Evolutionary conservation across 2,329 filamentous ascomycete species (phyloP), one percentile per base, ranked within the genome.

Genomic region (Alternaria sp.): DNA sequence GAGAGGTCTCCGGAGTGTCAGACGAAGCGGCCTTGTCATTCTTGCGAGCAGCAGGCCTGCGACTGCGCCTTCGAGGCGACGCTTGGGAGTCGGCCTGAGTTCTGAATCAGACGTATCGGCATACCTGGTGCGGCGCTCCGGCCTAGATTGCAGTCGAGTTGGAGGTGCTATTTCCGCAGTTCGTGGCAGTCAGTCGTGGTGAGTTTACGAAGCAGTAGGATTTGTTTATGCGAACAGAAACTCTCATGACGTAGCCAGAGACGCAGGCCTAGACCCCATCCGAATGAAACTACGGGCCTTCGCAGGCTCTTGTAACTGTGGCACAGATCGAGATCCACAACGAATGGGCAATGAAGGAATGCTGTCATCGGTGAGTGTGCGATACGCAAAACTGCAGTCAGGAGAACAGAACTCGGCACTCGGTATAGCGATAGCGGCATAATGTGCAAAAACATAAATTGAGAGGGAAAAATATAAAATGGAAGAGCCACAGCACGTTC

Each of bases 141-240:
- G 54, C 13, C 17, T 57, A 13, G 34, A 23, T 34, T 33, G 24
- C 4, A 66, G 51, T 6, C 59, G 61, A 10, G 60, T 65, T 34
- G 48, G 54, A 23, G 61, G 58, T 23, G 63, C 56, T 63, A 67
- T 69, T 33, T 9, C 55, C 5, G n/a, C 10, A 44, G 48, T 33
- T 56, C 10, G 24, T 26, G 21, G 10, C n/a, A 42, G 29, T 24
- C n/a, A 13, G 54, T 40, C 11, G 45, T 48, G 26, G 21, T 55
- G 37, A 26, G 52, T 41, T 31, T 42, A 17, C 2, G 34, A 37
- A 14, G 37, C 14, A 34, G 28, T 26, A 40, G 37, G 17, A 7
- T 40, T 40, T 2, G 21, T 24, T 6, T 24, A 21, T 40, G 9
- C 11, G 10, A 40, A 0, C 21, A 40, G 37, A 40, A 24, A 23